These are phyloP conservation scores for Thermothelomyces thermophilus DNA, from an alignment of 2,329 filamentous ascomycete genomes.

Conservation along the genomic window DNA sequence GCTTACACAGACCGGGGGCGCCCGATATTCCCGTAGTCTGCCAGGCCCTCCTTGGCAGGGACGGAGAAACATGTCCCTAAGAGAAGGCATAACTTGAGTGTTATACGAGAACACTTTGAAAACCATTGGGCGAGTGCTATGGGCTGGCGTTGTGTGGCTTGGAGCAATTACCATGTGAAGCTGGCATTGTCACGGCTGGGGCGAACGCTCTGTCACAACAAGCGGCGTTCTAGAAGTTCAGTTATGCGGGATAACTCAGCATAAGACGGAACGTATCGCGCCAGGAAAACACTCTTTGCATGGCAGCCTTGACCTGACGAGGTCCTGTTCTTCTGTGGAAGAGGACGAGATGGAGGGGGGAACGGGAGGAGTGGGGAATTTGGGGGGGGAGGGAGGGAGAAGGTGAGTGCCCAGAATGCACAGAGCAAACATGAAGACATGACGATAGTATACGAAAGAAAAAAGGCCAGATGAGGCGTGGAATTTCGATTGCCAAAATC, in stretches of 20 bases:
- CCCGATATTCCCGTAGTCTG: slow-evolving; percentile 7
- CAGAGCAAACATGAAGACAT: neutral
- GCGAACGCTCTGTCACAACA: too few species aligned
- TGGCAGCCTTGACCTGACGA: too few species aligned
- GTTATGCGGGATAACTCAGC: neutral
- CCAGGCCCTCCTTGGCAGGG: slow-evolving; percentile 5
- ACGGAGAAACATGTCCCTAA: neutral
- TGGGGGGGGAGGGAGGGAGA: too few species aligned
- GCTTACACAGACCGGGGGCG: neutral
- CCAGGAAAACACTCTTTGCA: too few species aligned
- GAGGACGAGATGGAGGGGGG: too few species aligned
- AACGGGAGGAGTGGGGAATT: too few species aligned
- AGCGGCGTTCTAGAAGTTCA: neutral
- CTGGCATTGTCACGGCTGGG: neutral
- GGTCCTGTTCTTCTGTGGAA: too few species aligned
- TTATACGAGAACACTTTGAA: neutral
- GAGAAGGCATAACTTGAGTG: neutral
- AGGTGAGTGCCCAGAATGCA: too few species aligned
- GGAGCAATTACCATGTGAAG: neutral
- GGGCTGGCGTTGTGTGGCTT: neutral
- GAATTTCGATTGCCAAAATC: too few species aligned
- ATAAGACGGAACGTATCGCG: too few species aligned
- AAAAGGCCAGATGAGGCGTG: neutral
- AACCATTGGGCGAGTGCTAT: too few species aligned
- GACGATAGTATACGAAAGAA: neutral